Percentiles rank a stretch among this genome's conserved stretches.
Evolutionary conservation across 228 moss, liverwort and hornwort genomes (phyloP).

Genomic region (Sphagnum magellanicum): DNA sequence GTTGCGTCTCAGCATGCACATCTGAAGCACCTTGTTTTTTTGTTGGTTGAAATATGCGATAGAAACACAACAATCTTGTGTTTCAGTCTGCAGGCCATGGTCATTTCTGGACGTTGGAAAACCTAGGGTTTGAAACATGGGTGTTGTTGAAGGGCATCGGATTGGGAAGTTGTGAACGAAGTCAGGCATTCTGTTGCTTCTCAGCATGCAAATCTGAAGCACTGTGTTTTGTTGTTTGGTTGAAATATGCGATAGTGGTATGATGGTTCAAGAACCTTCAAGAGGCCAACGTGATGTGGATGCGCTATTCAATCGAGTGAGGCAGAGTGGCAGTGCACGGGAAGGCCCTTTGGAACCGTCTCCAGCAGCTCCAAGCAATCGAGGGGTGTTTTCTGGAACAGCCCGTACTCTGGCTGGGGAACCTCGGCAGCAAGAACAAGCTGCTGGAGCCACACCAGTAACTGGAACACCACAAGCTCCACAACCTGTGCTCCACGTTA

Average conservation of each 20-base stretch:
- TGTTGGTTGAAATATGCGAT: no score
- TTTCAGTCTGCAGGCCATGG: no score
- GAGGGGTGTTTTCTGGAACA: slow-evolving; percentile 35
- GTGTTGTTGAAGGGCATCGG: no score
- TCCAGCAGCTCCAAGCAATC: slow-evolving; percentile 33
- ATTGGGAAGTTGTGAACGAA: no score
- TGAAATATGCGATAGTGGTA: slow-evolving; percentile 41
- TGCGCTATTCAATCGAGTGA: slow-evolving; percentile 75
- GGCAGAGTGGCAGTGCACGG: slow-evolving; percentile 63
- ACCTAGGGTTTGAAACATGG: no score
- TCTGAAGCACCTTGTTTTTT: no score
- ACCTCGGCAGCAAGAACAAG: slow-evolving; percentile 21
- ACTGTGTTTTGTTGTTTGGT: no score
- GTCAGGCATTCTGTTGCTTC: no score
- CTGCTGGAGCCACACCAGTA: slow-evolving; percentile 16
- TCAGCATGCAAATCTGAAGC: no score
- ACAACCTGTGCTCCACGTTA: slow-evolving; percentile 42
- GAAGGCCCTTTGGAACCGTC: slow-evolving; percentile 71
- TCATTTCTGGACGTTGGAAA: no score
- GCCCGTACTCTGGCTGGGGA: slow-evolving; percentile 42
- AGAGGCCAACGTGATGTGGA: slow-evolving; percentile 68
- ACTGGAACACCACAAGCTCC: slow-evolving; percentile 5
- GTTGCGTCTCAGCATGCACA: no score
- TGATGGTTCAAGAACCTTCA: slow-evolving; percentile 93
- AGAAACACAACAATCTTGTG: no score